A percentile compares a stretch with the other conserved stretches of the same genome.
Evolutionary conservation across 2,329 filamentous ascomycete species (phyloP).

Genomic region (Alternaria dauci): DNA sequence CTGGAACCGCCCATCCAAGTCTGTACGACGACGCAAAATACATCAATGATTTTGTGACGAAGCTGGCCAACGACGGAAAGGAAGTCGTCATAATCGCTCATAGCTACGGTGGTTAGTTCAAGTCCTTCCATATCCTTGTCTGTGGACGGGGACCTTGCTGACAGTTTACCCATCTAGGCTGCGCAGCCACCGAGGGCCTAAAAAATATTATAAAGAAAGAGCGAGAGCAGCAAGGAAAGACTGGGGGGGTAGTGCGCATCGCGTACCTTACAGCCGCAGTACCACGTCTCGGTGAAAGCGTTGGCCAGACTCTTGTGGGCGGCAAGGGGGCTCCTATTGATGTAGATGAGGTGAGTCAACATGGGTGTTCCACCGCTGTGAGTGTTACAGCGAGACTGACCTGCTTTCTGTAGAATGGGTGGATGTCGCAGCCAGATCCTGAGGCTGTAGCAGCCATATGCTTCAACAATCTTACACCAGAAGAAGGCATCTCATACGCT

Average conservation of each 20-base stretch:
- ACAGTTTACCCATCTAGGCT: background rate
- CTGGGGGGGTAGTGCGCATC: constrained; percentile 41
- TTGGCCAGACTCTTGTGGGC: constrained; percentile 8
- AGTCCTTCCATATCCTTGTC: background rate
- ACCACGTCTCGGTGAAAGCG: constrained; percentile 23
- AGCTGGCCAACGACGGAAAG: constrained; percentile 43
- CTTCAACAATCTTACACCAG: constrained; percentile 30
- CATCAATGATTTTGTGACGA: constrained; percentile 32
- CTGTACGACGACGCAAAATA: constrained; percentile 44
- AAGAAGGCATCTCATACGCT: constrained; percentile 23
- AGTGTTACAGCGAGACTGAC: background rate
- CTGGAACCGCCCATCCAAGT: constrained; percentile 18
- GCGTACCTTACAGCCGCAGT: constrained; percentile 33
- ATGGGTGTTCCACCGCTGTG: background rate
- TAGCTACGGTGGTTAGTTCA: constrained; percentile 47
- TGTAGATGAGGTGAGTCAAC: constrained; percentile 21
- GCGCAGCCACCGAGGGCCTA: constrained; percentile 38
- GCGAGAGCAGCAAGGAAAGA: constrained; percentile 35
- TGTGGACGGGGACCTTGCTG: background rate
- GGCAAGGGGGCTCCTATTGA: constrained; percentile 1
- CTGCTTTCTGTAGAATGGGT: constrained; percentile 17
- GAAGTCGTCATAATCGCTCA: constrained; percentile 51
- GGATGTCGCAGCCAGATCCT: constrained; percentile 22
- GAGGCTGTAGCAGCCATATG: constrained; percentile 10
- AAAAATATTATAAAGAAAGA: constrained; percentile 41